Evolutionary conservation across 345 rosid species (phyloP).

Genomic region (Acer negundo): DNA sequence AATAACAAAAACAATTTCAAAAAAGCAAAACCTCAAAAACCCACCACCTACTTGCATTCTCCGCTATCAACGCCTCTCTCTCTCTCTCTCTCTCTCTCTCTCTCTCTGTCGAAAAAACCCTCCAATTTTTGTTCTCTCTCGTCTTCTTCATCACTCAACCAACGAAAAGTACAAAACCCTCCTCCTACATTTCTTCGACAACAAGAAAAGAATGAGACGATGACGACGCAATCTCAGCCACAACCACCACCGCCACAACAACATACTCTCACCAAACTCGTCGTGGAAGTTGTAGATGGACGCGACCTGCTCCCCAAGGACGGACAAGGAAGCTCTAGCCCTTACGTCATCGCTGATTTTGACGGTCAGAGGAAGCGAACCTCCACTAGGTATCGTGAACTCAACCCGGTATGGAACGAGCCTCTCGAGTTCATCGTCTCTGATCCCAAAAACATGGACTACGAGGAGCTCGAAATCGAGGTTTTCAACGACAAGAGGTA

Average conservation of each 20-base stretch:
- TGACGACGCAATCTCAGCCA: slow-evolving; percentile 44
- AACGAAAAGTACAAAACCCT: neutral
- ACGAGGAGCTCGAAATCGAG: slow-evolving; percentile 82
- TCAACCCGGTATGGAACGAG: slow-evolving; percentile 94
- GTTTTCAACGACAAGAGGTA: slow-evolving; percentile 76
- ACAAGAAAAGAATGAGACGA: slow-evolving; percentile 18
- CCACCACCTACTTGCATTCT: neutral
- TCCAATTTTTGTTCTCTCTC: neutral
- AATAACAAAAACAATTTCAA: neutral
- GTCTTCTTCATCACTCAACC: neutral
- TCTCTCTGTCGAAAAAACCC: neutral
- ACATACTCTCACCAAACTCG: slow-evolving; percentile 48
- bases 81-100: neutral
- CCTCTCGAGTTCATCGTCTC: slow-evolving; percentile 73
- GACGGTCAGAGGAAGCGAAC: slow-evolving; percentile 79
- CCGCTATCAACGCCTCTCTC: slow-evolving; percentile 34
- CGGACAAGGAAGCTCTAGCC: slow-evolving; percentile 95
- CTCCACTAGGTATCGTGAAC: slow-evolving; percentile 69
- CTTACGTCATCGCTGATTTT: slow-evolving; percentile 80
- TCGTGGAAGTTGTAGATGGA: slow-evolving; percentile 76
- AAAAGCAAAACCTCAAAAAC: slow-evolving; percentile 8
- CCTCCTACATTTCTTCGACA: neutral
- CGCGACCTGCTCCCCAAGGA: slow-evolving; percentile 89
- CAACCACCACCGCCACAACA: slow-evolving; percentile 36
- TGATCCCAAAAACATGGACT: slow-evolving; percentile 71